Evolutionary conservation across 2,329 filamentous ascomycete species (phyloP), one percentile per base, ranked within the genome.

Genomic region (Ceratocystis huliohia): DNA sequence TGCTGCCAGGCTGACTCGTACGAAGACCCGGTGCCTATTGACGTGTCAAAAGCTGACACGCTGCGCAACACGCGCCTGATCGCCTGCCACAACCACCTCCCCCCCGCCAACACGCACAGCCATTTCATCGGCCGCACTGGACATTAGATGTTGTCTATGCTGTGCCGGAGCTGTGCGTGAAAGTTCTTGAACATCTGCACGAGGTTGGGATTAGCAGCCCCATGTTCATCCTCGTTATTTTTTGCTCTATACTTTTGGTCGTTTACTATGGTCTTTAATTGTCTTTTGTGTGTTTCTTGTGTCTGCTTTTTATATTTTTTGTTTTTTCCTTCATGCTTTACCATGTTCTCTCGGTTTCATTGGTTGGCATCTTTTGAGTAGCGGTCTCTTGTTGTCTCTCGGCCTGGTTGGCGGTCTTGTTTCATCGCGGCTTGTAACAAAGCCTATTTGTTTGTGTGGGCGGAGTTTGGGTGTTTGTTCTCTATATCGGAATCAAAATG

Each of bases 1-100:
- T 94, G 90, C 76, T 95, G 90, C 74, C 86, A 89, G 71, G 76
- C 85, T 3, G 88, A 92, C 71, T 82, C 79, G 68, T 88, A 85
- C 73, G 85, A 87, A 41, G 85, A 89, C 68, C 81, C 82, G 5
- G 76, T 25, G 33, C 78, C 78, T 62, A 74, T 78, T 28, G 85
- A 89, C 70, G 83, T 82, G 0, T 82, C 81, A 69, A 84, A 84
- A 76, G 81, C 80, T 70, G 77, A 78, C 68, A 74, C 74, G 48
- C 76, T 76, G 44, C 77, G 76, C 66, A 74, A 73, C 67, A 74
- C 74, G 8, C 78, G 79, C 71, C 82, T 80, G 73, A 83, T 84
- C 48, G 84, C 79, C 70, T 83, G 81, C 73, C 82, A 85, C 72
- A 84, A 79, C 72, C 82, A 85, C 70, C 74, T 84, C 22, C 82